Conservation (phyloP, 768 basidiomycete genomes). For the Polyporus arcularius region DNA sequence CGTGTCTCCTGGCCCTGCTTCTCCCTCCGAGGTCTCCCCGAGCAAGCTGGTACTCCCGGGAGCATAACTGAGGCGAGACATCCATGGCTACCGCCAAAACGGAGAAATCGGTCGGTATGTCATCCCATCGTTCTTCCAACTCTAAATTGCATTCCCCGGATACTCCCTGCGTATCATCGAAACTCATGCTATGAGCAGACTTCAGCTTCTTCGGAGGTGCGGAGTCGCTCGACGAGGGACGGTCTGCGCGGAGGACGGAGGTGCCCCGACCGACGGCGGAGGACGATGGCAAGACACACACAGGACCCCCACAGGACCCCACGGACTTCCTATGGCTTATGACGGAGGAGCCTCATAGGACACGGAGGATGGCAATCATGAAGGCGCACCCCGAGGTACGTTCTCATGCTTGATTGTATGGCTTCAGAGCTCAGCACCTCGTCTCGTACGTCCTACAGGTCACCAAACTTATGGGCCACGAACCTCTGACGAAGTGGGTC, state of each 20-base stretch:
- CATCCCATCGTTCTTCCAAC: background rate
- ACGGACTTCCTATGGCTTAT: slow-evolving; percentile 94
- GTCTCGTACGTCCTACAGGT: slow-evolving; percentile 53
- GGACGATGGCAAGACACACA: slow-evolving; percentile 43
- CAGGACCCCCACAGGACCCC: slow-evolving; percentile 69
- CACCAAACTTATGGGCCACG: slow-evolving; percentile 94
- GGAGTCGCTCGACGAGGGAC: slow-evolving; percentile 65
- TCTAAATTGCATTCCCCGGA: background rate
- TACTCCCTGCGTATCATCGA: background rate
- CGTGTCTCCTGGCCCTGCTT: background rate
- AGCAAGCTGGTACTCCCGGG: background rate
- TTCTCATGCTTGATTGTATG: slow-evolving; percentile 4
- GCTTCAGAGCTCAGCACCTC: background rate
- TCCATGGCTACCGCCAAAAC: background rate
- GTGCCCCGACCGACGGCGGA: slow-evolving; percentile 52
- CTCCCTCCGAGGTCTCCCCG: background rate
- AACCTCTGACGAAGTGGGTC: slow-evolving; percentile 88
- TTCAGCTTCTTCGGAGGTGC: slow-evolving; percentile 85
- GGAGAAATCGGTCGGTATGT: background rate
- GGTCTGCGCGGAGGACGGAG: slow-evolving; percentile 36
- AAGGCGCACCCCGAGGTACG: slow-evolving; percentile 91
- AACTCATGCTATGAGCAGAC: slow-evolving; percentile 41
- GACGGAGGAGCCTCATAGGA: slow-evolving; percentile 97
- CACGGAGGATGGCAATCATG: slow-evolving; percentile 83
- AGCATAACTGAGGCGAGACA: background rate